Percentiles rank a stretch among this genome's conserved stretches.
phyloP scores from a whole-genome alignment of 139 green algal species.

The Micractinium conductrix region DNA sequence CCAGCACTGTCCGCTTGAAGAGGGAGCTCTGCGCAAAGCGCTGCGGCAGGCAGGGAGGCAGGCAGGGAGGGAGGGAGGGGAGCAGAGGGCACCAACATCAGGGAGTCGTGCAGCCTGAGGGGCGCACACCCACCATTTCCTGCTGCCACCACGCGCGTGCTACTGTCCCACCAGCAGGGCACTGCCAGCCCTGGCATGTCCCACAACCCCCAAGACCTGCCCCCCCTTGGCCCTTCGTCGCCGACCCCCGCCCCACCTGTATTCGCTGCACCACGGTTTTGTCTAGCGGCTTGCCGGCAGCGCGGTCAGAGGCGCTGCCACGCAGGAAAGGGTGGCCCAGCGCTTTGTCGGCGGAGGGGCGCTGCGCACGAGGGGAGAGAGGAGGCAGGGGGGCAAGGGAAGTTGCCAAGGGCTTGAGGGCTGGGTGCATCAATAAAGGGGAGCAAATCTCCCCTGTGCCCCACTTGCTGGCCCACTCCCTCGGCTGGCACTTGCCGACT shows the following conservation, averaged over 20 bases:
- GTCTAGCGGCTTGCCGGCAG: constrained; percentile 54
- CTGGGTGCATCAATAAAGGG: background rate
- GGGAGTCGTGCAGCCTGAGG: no score
- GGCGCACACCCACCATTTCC: no score
- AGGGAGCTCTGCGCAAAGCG: constrained; percentile 69
- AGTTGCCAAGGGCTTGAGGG: background rate
- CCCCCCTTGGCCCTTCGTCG: no score
- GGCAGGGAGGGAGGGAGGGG: no score
- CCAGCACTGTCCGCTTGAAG: constrained; percentile 88
- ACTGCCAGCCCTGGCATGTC: no score
- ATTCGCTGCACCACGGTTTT: constrained; percentile 81
- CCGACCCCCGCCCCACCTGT: background rate
- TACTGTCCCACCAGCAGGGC: no score
- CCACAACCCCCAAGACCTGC: no score
- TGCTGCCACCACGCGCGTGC: no score
- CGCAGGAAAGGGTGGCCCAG: constrained; percentile 81
- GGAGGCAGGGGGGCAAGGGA: background rate
- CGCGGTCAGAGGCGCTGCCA: constrained; percentile 49
- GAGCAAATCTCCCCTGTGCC: background rate
- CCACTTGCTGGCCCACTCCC: background rate
- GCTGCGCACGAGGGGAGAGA: constrained; percentile 23
- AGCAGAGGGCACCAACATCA: no score
- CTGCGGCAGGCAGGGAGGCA: constrained; percentile 47
- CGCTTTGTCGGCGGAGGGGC: constrained; percentile 73
- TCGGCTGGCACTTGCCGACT: background rate